Evolutionary conservation across 1,139 yeast species (phyloP).

Genomic region (Pichia sp.): DNA sequence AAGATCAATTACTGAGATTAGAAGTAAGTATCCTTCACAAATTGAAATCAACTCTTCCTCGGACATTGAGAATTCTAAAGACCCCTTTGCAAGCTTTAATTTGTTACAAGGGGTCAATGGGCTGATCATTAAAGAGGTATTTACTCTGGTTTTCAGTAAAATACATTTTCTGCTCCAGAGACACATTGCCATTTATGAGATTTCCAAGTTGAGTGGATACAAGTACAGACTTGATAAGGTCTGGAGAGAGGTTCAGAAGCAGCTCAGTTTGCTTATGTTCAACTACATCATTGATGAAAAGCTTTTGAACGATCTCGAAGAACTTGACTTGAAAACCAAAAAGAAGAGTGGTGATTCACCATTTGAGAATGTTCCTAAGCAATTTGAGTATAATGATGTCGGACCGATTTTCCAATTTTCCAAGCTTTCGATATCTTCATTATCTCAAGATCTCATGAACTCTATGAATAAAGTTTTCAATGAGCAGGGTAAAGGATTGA

Average conservation of each 20-base stretch:
- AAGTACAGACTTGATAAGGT: constrained; percentile 43
- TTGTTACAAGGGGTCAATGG: constrained; percentile 45
- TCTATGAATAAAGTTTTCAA: constrained; percentile 56
- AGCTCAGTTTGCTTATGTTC: constrained; percentile 47
- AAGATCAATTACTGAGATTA: constrained; percentile 59
- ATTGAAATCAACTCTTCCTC: constrained; percentile 18
- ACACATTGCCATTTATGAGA: constrained; percentile 50
- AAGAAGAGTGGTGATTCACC: constrained; percentile 16
- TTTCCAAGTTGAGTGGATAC: constrained; percentile 18
- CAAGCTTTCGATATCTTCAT: constrained; percentile 31
- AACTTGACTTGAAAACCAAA: constrained; percentile 12
- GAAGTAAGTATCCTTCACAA: constrained; percentile 42
- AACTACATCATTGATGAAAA: constrained; percentile 44
- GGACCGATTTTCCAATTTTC: constrained; percentile 42
- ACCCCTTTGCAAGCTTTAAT: constrained; percentile 26
- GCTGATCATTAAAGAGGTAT: constrained; percentile 58
- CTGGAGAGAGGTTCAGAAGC: constrained; percentile 54
- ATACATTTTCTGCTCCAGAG: constrained; percentile 60
- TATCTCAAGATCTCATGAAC: constrained; percentile 25
- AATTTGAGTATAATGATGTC: constrained; percentile 17
- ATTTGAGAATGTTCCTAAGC: constrained; percentile 19
- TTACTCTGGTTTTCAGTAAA: constrained; percentile 60
- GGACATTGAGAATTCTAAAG: constrained; percentile 7
- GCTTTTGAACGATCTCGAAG: constrained; percentile 20
- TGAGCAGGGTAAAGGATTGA: constrained; percentile 30